These are phyloP conservation scores for Pestalotiopsis fici DNA, from an alignment of 2,329 filamentous ascomycete genomes.

Conservation along the genomic window DNA sequence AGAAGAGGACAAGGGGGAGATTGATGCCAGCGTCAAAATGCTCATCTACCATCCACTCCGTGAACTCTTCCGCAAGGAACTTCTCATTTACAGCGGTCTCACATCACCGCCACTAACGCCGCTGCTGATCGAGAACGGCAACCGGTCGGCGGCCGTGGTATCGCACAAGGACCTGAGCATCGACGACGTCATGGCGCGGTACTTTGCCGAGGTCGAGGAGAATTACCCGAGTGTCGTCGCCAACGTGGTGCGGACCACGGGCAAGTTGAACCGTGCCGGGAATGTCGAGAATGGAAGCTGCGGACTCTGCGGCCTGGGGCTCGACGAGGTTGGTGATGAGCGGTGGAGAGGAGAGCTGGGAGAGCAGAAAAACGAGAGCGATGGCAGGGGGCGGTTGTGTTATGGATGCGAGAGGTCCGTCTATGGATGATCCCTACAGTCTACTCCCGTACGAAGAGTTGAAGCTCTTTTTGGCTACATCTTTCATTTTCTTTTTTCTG, in stretches of 20 bases:
- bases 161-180: conserved; percentile 82
- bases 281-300: conserved; percentile 46
- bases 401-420: conserved; percentile 74
- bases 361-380: conserved; percentile 28
- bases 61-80: conserved; percentile 82
- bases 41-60: conserved; percentile 76
- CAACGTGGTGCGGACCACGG: conserved; percentile 92
- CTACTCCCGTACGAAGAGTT: background rate
- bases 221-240: conserved; percentile 90
- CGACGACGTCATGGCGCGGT: conserved; percentile 85
- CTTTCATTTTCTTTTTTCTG: background rate
- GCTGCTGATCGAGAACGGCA: conserved; percentile 39
- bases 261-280: conserved; percentile 65
- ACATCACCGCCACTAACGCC: conserved; percentile 51
- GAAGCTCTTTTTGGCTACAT: background rate
- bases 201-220: conserved; percentile 83
- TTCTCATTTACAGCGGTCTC: conserved; percentile 65
- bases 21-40: conserved; percentile 16
- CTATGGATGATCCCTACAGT: conserved; percentile 32
- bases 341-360: conserved; percentile 65
- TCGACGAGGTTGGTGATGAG: conserved; percentile 64
- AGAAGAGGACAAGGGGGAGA: conserved; percentile 14
- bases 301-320: conserved; percentile 68
- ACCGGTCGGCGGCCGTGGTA: conserved; percentile 41
- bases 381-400: conserved; percentile 48